Base-by-base conservation (phyloP, 106 monocot species). In the Chionographis japonica region DNA sequence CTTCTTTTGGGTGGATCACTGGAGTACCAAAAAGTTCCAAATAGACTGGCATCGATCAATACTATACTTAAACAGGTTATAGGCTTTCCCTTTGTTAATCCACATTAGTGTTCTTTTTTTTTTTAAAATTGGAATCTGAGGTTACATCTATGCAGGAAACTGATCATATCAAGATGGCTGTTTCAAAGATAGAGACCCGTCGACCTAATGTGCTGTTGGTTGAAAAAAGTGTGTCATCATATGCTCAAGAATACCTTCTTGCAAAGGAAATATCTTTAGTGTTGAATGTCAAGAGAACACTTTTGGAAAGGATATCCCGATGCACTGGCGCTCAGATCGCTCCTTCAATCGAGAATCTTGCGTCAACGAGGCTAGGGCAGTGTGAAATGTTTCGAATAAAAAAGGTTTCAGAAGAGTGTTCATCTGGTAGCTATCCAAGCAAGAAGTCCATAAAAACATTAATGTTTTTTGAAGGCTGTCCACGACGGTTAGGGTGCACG, bases 381-480 rank as follows among this genome's bases (percentile, higher is more conserved):
- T 97, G 95, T 83, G 82, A 92, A 56, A 67, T 74, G 37, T 97
- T 97, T 67, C 77, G 75, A 41, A 60, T 85, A 5, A 84, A 85
- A 68, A 89, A 80, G 60, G 80, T 89, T 42, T 39, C 18, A 67
- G 86, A 76, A 63, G 79, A 78, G 19, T 75, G 17, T 69, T 27
- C 61, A 46, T 46, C 69, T 18, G 56, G 40, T 52, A 71, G 52
- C 50, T 55, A 77, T 74, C 53, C 62, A 16, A 76, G 49, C 56
- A 91, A 83, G 75, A 89, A 86, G 75, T 71, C 74, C 53, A 60
- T 49, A 39, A 97, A 87, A 67, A 89, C 89, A 40, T 68, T 92
- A 60, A 92, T 97, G 95, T 97, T 83, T 67, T 92, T 97, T 72
- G 94, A 95, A 70, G 94, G 91, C 50, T 95, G 94, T 71, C 88